Percentiles rank a stretch among this genome's conserved stretches.
Evolutionary conservation across 2,329 filamentous ascomycete genomes (phyloP).

Genomic region (Exophiala aquamarina): DNA sequence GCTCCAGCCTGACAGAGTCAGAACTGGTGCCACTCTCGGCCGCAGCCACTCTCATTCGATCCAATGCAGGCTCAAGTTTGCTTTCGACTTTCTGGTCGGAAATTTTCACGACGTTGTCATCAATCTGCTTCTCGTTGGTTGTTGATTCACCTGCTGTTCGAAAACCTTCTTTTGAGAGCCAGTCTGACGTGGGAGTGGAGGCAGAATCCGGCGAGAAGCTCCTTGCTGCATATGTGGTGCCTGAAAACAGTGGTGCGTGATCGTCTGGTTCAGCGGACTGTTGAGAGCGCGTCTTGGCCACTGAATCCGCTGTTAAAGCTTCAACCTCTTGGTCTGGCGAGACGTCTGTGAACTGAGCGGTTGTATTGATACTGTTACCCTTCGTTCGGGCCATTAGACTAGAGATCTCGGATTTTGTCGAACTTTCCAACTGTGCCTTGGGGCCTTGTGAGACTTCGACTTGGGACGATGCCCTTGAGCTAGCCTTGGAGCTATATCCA

Average conservation of each 20-base stretch:
- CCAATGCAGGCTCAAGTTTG: slow-evolving; percentile 20
- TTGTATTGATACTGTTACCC: slow-evolving; percentile 28
- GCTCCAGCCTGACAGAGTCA: slow-evolving; percentile 6
- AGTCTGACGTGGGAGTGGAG: slow-evolving; percentile 8
- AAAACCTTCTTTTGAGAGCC: slow-evolving; percentile 25
- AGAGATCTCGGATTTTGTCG: slow-evolving; percentile 19
- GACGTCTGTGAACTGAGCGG: slow-evolving; percentile 21
- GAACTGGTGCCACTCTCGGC: background rate
- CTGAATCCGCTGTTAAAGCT: background rate
- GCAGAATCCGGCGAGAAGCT: background rate
- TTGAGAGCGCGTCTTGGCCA: slow-evolving; percentile 2
- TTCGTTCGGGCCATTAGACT: slow-evolving; percentile 18
- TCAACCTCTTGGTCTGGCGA: background rate
- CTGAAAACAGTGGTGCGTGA: slow-evolving; percentile 26
- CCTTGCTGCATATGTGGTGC: slow-evolving; percentile 25
- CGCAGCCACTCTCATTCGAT: slow-evolving; percentile 12
- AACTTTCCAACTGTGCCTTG: slow-evolving; percentile 13
- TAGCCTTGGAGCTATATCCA: slow-evolving; percentile 13
- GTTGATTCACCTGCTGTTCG: background rate
- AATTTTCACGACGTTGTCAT: background rate
- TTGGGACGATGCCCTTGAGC: no score
- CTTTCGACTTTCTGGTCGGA: background rate
- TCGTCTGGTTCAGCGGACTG: slow-evolving; percentile 21
- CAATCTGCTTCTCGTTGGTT: background rate
- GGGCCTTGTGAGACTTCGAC: no score